Base-by-base conservation (phyloP, 768 basidiomycete genomes). In the Psilocybe azurescens region DNA sequence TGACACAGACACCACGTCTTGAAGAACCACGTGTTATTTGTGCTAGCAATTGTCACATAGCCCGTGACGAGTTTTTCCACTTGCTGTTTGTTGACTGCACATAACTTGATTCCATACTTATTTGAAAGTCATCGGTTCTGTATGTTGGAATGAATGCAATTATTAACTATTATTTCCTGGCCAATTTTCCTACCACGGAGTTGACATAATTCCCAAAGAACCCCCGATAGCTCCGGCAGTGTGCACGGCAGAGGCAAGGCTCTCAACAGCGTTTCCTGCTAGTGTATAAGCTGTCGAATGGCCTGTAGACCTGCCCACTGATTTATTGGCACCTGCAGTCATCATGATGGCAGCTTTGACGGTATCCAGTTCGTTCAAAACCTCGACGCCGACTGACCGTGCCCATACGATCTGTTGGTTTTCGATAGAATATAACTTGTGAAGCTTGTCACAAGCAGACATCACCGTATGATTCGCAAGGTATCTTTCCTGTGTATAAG, bases 261-360 rank as follows among this genome's bases (percentile, higher is more conserved):
- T 77, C 70, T 85, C 83, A 3, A 86, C 74, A 0, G 83, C 81
- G 55, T 76, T 78, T 4, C 87, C 80, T 62, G 71, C 77, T 54
- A 73, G 56, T 60, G 71, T 70, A 77, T 81, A 84, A 8, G 64
- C 72, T 2, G 64, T 59, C 48, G 49, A 65, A 20, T 56, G 64
- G 47, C 32, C 60, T 14, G 58, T 41, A 16, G 61, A 29, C 5
- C 53, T 61, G 10, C 55, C 65, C 29, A 60, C 58, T 9, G 61
- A 3, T 44, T 9, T 56, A 20, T 70, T 69, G n/a, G 80, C 79
- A 57, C 83, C 96, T 9, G 92, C 96, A 13, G 83, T 79, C 71
- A 88, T 83, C 92, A 99, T 94, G 14, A 99, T 72, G 1, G 89
- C 86, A 14, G 86, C 84, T 77, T 99, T 98, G 62, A 99, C 66